Percentiles rank a stretch among this genome's conserved stretches.
Conservation (phyloP, 176 grass and related monocot species). For the Oryza punctata region DNA sequence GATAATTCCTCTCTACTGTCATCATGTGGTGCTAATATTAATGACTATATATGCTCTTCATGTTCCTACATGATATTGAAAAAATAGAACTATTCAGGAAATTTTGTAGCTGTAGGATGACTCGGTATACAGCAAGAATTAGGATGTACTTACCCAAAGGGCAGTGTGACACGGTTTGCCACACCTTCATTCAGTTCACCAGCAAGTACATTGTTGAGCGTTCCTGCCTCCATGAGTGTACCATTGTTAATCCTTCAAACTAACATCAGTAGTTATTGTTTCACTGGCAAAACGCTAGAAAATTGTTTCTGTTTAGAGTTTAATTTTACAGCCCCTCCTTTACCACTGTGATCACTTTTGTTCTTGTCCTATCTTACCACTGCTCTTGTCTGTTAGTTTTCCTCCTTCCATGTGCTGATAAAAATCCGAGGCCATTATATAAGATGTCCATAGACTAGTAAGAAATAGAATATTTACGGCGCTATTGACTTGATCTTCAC, state of each 20-base stretch:
- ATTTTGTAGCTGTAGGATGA: neutral
- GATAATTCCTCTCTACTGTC: neutral
- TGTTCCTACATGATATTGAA: neutral
- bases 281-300: neutral
- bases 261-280: neutral
- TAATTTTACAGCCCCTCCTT: neutral
- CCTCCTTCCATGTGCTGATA: neutral
- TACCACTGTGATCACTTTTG: neutral
- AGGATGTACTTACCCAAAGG: too few relatives aligned
- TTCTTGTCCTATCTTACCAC: neutral
- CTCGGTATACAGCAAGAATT: too few relatives aligned
- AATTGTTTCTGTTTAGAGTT: neutral
- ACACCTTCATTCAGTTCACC: too few relatives aligned
- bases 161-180: too few relatives aligned
- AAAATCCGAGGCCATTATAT: neutral
- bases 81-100: neutral
- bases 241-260: neutral
- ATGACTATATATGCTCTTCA: neutral
- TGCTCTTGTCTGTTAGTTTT: neutral
- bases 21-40: neutral
- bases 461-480: neutral
- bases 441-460: neutral
- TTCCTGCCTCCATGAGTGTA: neutral
- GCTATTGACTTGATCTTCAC: neutral
- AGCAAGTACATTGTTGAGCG: too few relatives aligned